Conservation (phyloP, 1,139 yeast genomes). For the Candida gigantensis region DNA sequence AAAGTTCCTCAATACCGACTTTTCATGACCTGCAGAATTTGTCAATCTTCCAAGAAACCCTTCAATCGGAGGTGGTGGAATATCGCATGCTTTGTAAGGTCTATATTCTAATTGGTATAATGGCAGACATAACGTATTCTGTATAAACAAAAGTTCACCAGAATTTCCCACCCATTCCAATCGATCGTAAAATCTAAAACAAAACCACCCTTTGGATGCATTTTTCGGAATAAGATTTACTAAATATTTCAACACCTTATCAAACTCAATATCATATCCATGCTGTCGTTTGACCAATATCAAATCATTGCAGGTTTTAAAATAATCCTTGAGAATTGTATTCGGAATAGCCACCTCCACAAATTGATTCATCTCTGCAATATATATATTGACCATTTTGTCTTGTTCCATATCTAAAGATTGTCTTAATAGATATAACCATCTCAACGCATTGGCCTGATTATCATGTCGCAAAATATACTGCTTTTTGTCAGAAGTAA, state of each 20-base stretch:
- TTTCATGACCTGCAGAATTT: slow-evolving; percentile 49
- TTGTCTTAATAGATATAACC: slow-evolving; percentile 62
- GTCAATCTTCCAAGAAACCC: slow-evolving; percentile 70
- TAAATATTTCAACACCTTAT: slow-evolving; percentile 37
- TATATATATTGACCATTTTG: slow-evolving; percentile 33
- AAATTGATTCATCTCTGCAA: slow-evolving; percentile 55
- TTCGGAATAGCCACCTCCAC: slow-evolving; percentile 46
- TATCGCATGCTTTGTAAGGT: background rate
- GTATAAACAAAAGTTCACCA: slow-evolving; percentile 43
- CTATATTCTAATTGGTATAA: slow-evolving; percentile 55
- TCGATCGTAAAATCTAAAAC: slow-evolving; percentile 70
- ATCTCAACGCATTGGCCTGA: slow-evolving; percentile 52
- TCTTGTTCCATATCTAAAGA: slow-evolving; percentile 32
- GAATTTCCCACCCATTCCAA: slow-evolving; percentile 72
- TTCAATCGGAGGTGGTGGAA: slow-evolving; percentile 71
- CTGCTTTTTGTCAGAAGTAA: slow-evolving; percentile 29
- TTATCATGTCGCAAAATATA: slow-evolving; percentile 61
- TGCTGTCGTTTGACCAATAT: slow-evolving; percentile 16
- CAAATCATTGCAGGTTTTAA: slow-evolving; percentile 11
- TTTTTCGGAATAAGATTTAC: slow-evolving; percentile 21
- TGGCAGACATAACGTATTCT: slow-evolving; percentile 27
- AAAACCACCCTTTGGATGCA: slow-evolving; percentile 40
- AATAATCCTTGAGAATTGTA: slow-evolving; percentile 19
- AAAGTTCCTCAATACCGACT: slow-evolving; percentile 44
- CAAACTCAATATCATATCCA: slow-evolving; percentile 39